phyloP scores from a whole-genome alignment of 257 asterid species.

The Agastache rugosa region DNA sequence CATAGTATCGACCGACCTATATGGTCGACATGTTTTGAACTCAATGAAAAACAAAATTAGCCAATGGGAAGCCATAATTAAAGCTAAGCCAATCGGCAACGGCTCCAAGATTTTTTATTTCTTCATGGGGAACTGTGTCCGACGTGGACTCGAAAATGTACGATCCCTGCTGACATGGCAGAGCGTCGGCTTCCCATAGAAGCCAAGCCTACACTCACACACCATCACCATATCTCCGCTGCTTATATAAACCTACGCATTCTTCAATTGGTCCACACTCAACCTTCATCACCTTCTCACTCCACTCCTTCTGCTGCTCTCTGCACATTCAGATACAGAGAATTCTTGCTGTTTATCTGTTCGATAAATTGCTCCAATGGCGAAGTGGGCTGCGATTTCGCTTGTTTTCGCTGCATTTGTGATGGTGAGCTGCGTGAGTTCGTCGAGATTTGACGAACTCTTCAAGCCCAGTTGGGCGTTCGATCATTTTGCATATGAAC shows the following conservation, averaged over 20 bases:
- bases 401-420: constrained; percentile 32
- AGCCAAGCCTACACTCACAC: constrained; percentile 43
- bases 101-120: constrained; percentile 47
- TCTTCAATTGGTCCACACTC: constrained; percentile 13
- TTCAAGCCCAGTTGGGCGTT: constrained; percentile 74
- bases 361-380: constrained; percentile 29
- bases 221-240: not conserved
- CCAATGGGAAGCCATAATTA: constrained; percentile 1
- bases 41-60: constrained; percentile 4
- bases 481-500: constrained; percentile 70
- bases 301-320: constrained; percentile 4
- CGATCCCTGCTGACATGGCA: constrained; percentile 47
- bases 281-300: not conserved
- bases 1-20: too few species aligned
- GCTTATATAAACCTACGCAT: constrained; percentile 52
- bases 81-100: constrained; percentile 49
- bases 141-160: constrained; percentile 45
- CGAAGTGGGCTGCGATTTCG: constrained; percentile 12
- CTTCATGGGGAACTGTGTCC: constrained; percentile 32
- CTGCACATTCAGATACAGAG: not conserved
- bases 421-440: constrained; percentile 41
- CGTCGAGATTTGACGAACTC: constrained; percentile 65
- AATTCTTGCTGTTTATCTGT: not conserved
- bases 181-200: constrained; percentile 51
- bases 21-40: not conserved